Evolutionary conservation across 2,329 filamentous ascomycete genomes (phyloP), one percentile per base, ranked within the genome.

Genomic region (Fusarium domesticum): DNA sequence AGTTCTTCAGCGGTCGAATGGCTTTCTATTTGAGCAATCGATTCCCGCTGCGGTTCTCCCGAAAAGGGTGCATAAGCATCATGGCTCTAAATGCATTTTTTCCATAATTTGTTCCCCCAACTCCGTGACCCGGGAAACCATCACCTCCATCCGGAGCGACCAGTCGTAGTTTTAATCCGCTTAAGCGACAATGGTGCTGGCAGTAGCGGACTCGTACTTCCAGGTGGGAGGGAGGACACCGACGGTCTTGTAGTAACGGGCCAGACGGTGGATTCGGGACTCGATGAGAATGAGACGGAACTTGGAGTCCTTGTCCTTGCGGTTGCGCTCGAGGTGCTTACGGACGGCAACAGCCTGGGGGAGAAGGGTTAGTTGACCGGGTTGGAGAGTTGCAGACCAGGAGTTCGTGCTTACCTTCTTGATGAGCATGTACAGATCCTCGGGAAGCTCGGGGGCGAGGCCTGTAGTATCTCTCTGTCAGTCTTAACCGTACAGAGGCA

Each of bases 211-310:
- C 87, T 97, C 92, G 83, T 97, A 97, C 80, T 89, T 91, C 92
- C 92, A 97, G 78, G 89, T 97, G 64, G 92, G 92, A 68, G 92
- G 81, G 54, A 85, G 79, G 67, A 85, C 80, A 71, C 81, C 82
- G 69, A 84, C 92, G 72, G 90, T 92, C 88, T 96, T 97, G 89
- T 97, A 98, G 87, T 97, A 97, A 65, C 93, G 87, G 71, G 90
- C 93, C 64, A 98, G 87, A 80, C 93, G 92, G 87, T 98, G 93
- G 77, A 98, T 97, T 78, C 95, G 89, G 72, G 93, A 97, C 84
- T 98, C 93, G 78, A 98, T 95, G 66, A 98, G 87, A 92, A 98
- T 98, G 61, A 98, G 89, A 72, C 93, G 92, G 89, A 98, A 98
- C 84, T 98, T 98, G 82, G 86, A 89, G 83, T 98, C 93, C 83